phyloP scores from a whole-genome alignment of 2,329 filamentous ascomycete species.

The Colletotrichum godetiae region DNA sequence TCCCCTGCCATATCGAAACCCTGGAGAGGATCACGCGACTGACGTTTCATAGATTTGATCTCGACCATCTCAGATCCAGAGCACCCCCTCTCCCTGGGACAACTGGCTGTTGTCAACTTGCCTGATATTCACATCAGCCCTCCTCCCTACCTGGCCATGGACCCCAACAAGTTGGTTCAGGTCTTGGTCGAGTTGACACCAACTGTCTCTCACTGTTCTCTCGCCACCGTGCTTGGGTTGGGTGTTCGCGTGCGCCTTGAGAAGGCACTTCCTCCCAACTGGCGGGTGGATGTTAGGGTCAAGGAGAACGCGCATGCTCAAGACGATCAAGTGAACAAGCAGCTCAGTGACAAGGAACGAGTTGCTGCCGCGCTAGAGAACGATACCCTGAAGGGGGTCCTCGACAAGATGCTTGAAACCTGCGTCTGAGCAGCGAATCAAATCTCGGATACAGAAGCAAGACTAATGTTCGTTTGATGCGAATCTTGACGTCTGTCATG shows the following conservation, averaged over 20 bases:
- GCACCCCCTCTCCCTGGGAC: constrained; percentile 92
- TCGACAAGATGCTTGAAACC: constrained; percentile 93
- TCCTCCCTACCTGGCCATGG: constrained; percentile 67
- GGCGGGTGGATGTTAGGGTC: constrained; percentile 90
- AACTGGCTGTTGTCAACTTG: constrained; percentile 95
- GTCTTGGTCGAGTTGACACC: constrained; percentile 93
- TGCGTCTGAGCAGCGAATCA: constrained; percentile 65
- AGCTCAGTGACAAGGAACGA: constrained; percentile 94
- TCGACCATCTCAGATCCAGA: constrained; percentile 96
- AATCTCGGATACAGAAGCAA: not conserved
- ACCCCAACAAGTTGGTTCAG: constrained; percentile 69
- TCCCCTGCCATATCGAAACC: not conserved
- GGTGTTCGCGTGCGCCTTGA: constrained; percentile 93
- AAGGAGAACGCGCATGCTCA: constrained; percentile 97
- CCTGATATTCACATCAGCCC: constrained; percentile 86
- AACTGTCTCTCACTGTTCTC: constrained; percentile 95
- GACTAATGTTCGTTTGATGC: not conserved
- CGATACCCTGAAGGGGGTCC: constrained; percentile 85
- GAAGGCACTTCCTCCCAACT: constrained; percentile 90
- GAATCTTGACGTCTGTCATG: constrained; percentile 5
- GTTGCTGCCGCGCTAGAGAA: constrained; percentile 97
- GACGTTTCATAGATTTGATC: constrained; percentile 78
- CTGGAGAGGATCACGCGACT: constrained; percentile 43
- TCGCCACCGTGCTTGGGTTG: constrained; percentile 95
- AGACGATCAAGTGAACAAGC: constrained; percentile 96